These are phyloP conservation scores for Stachybotrys chartarum DNA, from an alignment of 2,329 filamentous ascomycete species.

Conservation along the genomic window DNA sequence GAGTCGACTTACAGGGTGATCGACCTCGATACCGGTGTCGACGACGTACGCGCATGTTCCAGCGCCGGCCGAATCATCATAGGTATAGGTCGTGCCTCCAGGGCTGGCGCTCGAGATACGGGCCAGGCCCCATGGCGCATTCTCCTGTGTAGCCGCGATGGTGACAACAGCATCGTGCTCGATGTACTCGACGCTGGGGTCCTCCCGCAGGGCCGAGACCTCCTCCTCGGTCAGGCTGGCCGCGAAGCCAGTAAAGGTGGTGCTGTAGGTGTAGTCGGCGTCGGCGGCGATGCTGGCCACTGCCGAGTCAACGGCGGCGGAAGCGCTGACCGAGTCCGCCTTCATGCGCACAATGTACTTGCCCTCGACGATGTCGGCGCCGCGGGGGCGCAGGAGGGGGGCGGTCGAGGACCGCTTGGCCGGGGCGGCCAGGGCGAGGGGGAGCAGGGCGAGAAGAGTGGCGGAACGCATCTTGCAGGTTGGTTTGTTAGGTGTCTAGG, in stretches of 20 bases:
- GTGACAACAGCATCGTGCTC: slow-evolving; percentile 29
- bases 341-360: slow-evolving; percentile 32
- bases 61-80: slow-evolving; percentile 30
- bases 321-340: slow-evolving; percentile 10
- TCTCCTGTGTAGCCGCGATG: slow-evolving; percentile 19
- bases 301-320: slow-evolving; percentile 16
- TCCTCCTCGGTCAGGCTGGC: slow-evolving; percentile 16
- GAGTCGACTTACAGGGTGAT: slow-evolving; percentile 25
- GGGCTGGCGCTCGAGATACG: slow-evolving; percentile 26
- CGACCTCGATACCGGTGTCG: slow-evolving; percentile 34
- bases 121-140: slow-evolving; percentile 31
- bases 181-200: slow-evolving; percentile 27
- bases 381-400: slow-evolving; percentile 24
- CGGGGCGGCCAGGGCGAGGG: slow-evolving; percentile 22
- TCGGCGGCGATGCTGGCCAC: slow-evolving; percentile 19
- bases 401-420: slow-evolving; percentile 23
- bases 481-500: background rate
- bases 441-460: slow-evolving; percentile 24
- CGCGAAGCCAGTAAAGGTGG: slow-evolving; percentile 18
- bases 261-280: slow-evolving; percentile 22
- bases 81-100: slow-evolving; percentile 25
- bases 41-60: slow-evolving; percentile 38
- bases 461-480: slow-evolving; percentile 21
- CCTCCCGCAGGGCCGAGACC: slow-evolving; percentile 15
- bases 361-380: slow-evolving; percentile 21